Base-by-base conservation (phyloP, 2,329 filamentous ascomycete genomes). In the Epichloe coenophiala region DNA sequence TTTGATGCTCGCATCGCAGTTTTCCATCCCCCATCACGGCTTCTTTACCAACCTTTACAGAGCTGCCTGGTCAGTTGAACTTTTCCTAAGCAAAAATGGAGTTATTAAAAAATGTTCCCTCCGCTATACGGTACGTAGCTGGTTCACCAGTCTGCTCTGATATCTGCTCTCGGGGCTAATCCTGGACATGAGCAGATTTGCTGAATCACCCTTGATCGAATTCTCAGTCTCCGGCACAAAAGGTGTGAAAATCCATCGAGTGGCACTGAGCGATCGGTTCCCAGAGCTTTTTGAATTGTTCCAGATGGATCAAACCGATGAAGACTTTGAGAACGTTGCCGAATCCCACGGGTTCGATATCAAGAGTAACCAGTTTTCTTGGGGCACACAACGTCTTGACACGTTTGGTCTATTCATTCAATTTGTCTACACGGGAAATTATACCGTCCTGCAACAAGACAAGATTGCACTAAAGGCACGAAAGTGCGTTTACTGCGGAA, bases 91-190 rank as follows among this genome's bases (percentile, higher is more conserved):
- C 3, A 4, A 31, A 31, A 11, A 31, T 31, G 27, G 0, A 31
- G 27, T 0, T 1, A 0, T 31, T 31, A 8, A 1, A 11, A 11
- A 0, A 4, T 31, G 1, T 0, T 31, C 2, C 0, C 0, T 31
- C 3, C 27, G 27, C 27, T 9, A 1, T 31, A 31, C 27, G 27
- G 27, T 31, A 31, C 27, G 27, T 31, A 9, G 27, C 27, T 31
- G 3, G 27, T 11, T 11, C 8, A 31, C 8, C 27, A 31, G 8
- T 31, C 27, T 9, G 27, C 4, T 9, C 27, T 11, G 27, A 31
- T 11, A 31, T 31, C 27, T 31, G 27, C 27, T 31, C 8, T 9
- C 27, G 8, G 3, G 27, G 27, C 27, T 31, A 11, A 31, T 31
- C 9, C 8, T 31, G 1, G 27, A 11, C 27, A 31, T 31, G 27